Evolutionary conservation across 164 flowering plant species (phyloP).

Genomic region (Berberis vulgaris): DNA sequence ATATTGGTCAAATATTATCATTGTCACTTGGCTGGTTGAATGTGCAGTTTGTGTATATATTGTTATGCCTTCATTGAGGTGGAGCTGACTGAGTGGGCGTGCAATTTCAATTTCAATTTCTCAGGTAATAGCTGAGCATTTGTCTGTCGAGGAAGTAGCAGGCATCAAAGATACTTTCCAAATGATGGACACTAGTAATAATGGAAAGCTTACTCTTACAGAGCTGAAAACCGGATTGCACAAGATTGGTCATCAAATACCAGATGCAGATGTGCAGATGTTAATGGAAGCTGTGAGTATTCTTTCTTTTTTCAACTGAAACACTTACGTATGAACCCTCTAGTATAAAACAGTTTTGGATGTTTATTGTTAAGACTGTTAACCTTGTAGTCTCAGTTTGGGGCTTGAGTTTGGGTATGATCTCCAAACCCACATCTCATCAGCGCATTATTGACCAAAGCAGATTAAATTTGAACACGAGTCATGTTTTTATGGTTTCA

Average conservation of each 20-base stretch:
- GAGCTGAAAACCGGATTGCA: slow-evolving; percentile 58
- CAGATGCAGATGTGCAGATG: slow-evolving; percentile 71
- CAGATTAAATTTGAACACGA: too few relatives aligned
- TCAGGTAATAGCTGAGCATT: slow-evolving; percentile 85
- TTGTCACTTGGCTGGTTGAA: background rate
- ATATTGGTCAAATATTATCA: background rate
- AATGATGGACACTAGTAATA: slow-evolving; percentile 59
- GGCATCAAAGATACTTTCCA: slow-evolving; percentile 82
- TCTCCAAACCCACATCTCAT: too few relatives aligned
- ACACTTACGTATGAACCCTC: background rate
- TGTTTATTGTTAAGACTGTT: too few relatives aligned
- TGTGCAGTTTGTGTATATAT: background rate
- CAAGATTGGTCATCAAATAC: slow-evolving; percentile 66
- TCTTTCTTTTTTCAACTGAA: background rate
- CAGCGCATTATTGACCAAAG: too few relatives aligned
- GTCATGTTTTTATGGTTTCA: too few relatives aligned
- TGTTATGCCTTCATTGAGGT: background rate
- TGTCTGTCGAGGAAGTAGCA: slow-evolving; percentile 86
- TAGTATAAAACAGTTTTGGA: background rate
- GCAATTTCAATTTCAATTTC: slow-evolving; percentile 3
- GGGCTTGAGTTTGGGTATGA: too few relatives aligned
- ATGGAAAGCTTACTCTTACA: slow-evolving; percentile 60
- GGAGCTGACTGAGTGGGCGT: slow-evolving; percentile 6
- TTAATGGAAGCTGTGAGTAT: slow-evolving; percentile 80
- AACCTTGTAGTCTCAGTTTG: too few relatives aligned